Conservation (phyloP, 148 eudicot species). For the Dysphania ambrosioides region DNA sequence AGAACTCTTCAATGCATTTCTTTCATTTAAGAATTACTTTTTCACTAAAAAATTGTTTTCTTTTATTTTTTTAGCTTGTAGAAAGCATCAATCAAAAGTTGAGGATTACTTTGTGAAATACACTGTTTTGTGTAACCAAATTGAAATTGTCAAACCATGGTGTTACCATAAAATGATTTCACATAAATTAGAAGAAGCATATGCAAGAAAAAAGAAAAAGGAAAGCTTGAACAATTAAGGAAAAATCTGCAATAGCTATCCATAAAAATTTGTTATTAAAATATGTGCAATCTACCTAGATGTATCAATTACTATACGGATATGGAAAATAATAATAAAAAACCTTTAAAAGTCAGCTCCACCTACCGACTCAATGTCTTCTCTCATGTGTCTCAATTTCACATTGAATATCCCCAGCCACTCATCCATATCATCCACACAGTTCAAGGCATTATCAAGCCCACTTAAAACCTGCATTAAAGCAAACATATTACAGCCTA, state of each 20-base stretch:
- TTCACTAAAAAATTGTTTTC: too few species aligned
- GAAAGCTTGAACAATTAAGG: not conserved
- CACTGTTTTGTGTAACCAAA: not conserved
- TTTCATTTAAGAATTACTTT: too few species aligned
- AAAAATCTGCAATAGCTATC: not conserved
- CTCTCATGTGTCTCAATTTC: constrained; percentile 96
- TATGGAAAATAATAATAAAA: not conserved
- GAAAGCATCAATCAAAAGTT: not conserved
- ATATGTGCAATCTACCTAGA: constrained; percentile 3
- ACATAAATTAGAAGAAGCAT: not conserved
- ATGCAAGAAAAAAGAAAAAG: not conserved
- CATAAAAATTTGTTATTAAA: too few species aligned
- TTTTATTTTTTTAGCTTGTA: too few species aligned
- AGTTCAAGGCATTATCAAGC: constrained; percentile 60
- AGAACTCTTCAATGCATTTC: too few species aligned
- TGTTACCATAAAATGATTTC: not conserved
- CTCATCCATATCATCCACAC: constrained; percentile 98
- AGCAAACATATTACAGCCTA: constrained; percentile 13
- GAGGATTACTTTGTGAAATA: not conserved
- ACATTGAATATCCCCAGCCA: constrained; percentile 93
- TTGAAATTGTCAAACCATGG: not conserved
- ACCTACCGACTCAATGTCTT: constrained; percentile 94
- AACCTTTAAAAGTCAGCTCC: constrained; percentile 2
- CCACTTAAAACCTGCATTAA: constrained; percentile 73
- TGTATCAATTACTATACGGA: not conserved